Evolutionary conservation across 108 stramenopile species (phyloP), one percentile per base, ranked within the genome.

Genomic region (Hondaea fermentalgiana): DNA sequence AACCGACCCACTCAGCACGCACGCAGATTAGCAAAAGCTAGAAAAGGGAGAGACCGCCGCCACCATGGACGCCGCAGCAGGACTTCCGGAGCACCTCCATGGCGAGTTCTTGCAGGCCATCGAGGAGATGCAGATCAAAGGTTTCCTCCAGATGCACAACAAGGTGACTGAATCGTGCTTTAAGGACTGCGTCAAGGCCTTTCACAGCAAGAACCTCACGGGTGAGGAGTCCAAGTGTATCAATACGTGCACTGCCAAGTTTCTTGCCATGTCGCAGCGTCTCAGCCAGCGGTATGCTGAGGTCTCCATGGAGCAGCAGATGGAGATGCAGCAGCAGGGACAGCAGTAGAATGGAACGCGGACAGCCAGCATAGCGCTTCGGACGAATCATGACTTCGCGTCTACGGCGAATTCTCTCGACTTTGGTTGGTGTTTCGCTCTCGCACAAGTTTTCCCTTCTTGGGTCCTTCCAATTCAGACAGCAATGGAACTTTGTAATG

Each of bases 151-250:
- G 76, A 83, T 83, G 76, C 51, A 83, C 76, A 83, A 47, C 49
- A 83, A 53, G 51, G 49, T 83, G 19, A 53, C 49, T 0, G 19
- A 83, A 45, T 53, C 45, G 3, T 83, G 76, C 76, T 83, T 83
- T 45, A 47, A 53, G 76, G 76, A 83, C 49, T 83, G 76, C 76
- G 76, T 83, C 49, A 83, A 47, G 76, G n/a, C 76, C 76, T 83
- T 83, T 28, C 76, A 53, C 76, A 83, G 76, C 76, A 83, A 83
- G 76, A 83, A 83, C 76, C 28, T 83, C 23, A 83, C 76, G 49
- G 76, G 51, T 23, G 76, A 83, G 49, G 76, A 83, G 76, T 25
- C n/a, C 76, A 83, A 83, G 28, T 83, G 76, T 45, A 35, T 83
- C 17, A 83, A 83, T 3, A 83, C 45, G 1, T 83, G 76, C 76